Percentiles rank a stretch among this genome's conserved stretches.
Conservation (phyloP, 2,329 filamentous ascomycete species). For the Thelonectria olida region DNA sequence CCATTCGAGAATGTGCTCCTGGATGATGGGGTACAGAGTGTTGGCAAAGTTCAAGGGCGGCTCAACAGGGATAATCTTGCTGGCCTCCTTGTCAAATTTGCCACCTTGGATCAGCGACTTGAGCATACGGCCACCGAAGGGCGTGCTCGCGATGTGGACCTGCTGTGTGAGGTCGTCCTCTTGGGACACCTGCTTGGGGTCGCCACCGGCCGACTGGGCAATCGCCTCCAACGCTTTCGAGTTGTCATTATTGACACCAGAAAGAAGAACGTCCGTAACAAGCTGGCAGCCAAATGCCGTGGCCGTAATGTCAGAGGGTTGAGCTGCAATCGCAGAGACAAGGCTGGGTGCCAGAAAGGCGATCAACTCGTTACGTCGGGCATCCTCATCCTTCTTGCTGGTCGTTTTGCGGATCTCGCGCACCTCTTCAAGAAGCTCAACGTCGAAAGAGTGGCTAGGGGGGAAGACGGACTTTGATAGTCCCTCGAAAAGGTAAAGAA, state of each 20-base stretch:
- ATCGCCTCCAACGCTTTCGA: constrained; percentile 75
- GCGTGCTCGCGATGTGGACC: constrained; percentile 67
- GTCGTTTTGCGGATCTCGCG: constrained; percentile 82
- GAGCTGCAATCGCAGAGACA: constrained; percentile 75
- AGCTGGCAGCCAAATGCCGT: constrained; percentile 89
- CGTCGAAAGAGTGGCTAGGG: constrained; percentile 68
- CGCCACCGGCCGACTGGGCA: constrained; percentile 68
- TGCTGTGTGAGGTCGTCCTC: constrained; percentile 52
- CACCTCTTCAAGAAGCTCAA: constrained; percentile 79
- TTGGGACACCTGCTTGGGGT: constrained; percentile 55
- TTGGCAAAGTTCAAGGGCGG: constrained; percentile 84
- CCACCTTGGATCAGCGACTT: constrained; percentile 93
- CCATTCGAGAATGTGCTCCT: constrained; percentile 80
- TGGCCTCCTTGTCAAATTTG: constrained; percentile 79
- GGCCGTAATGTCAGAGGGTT: constrained; percentile 73
- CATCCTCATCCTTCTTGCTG: constrained; percentile 89
- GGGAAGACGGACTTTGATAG: constrained; percentile 70
- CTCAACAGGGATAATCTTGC: constrained; percentile 75
- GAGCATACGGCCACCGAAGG: constrained; percentile 81
- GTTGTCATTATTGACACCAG: constrained; percentile 80
- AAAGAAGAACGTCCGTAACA: constrained; percentile 82
- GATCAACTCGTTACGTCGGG: constrained; percentile 79
- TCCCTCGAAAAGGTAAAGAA: constrained; percentile 85
- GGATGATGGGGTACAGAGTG: constrained; percentile 83
- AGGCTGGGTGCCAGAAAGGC: constrained; percentile 78